These are phyloP conservation scores for Cytidiella melzeri DNA, from an alignment of 768 basidiomycete genomes.

Conservation along the genomic window DNA sequence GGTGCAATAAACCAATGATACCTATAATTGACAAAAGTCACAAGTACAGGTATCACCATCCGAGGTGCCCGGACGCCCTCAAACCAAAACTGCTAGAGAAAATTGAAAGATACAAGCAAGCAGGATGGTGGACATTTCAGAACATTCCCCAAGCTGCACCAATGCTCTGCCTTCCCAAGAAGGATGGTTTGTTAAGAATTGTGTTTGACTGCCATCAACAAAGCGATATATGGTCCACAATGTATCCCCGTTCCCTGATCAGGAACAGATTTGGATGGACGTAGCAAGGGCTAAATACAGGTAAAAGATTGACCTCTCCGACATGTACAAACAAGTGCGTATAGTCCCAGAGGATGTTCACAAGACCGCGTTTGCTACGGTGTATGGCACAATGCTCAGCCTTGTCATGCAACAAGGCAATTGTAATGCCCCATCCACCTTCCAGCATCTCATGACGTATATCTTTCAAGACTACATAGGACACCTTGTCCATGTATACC, in stretches of 20 bases:
- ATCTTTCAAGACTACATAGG: slow-evolving; percentile 36
- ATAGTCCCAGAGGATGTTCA: slow-evolving; percentile 25
- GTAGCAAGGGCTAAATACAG: slow-evolving; percentile 27
- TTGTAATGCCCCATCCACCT: slow-evolving; percentile 40
- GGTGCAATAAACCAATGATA: background rate
- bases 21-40: background rate
- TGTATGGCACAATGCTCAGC: slow-evolving; percentile 31
- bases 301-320: slow-evolving; percentile 36
- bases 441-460: slow-evolving; percentile 37
- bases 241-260: slow-evolving; percentile 36
- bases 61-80: slow-evolving; percentile 28
- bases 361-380: slow-evolving; percentile 31
- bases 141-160: slow-evolving; percentile 24
- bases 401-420: slow-evolving; percentile 39
- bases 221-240: slow-evolving; percentile 38
- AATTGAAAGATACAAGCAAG: slow-evolving; percentile 23
- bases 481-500: slow-evolving; percentile 34
- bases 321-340: slow-evolving; percentile 39
- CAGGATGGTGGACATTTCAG: slow-evolving; percentile 30
- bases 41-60: slow-evolving; percentile 18
- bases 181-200: slow-evolving; percentile 27
- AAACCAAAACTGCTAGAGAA: slow-evolving; percentile 25
- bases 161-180: slow-evolving; percentile 29
- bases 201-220: slow-evolving; percentile 30
- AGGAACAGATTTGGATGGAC: slow-evolving; percentile 31